Evolutionary conservation across 208 protist genomes (phyloP).

Genomic region (Kentomonas sorsogonicus): DNA sequence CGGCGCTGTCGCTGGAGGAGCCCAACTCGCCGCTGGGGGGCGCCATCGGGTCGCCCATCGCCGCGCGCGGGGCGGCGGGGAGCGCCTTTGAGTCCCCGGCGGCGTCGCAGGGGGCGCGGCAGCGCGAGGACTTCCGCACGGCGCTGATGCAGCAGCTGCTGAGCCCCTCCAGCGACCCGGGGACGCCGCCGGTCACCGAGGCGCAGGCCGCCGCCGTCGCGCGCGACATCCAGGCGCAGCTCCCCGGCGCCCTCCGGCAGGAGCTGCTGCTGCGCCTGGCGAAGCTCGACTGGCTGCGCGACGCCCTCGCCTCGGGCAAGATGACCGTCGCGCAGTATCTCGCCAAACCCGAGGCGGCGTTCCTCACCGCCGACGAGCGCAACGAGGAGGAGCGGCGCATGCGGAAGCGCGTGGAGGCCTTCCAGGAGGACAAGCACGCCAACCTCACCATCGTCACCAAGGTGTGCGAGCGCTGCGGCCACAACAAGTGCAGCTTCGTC

Average conservation of each 20-base stretch:
- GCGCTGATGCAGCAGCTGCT: not conserved
- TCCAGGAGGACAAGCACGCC: constrained; percentile 64
- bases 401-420: constrained; percentile 70
- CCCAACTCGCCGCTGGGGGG: too few relatives aligned
- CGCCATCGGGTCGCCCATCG: too few relatives aligned
- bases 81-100: too few relatives aligned
- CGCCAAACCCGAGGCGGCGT: constrained; percentile 88
- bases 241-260: not conserved
- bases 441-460: constrained; percentile 44
- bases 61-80: too few relatives aligned
- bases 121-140: too few relatives aligned
- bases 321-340: constrained; percentile 86
- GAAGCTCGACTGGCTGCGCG: constrained; percentile 63
- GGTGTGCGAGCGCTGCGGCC: constrained; percentile 76
- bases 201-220: not conserved
- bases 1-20: not conserved
- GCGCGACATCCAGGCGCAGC: not conserved
- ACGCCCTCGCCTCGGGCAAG: constrained; percentile 88
- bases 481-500: constrained; percentile 83
- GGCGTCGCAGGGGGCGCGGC: too few relatives aligned
- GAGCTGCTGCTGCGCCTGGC: constrained; percentile 80
- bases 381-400: constrained; percentile 81
- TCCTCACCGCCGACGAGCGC: constrained; percentile 92
- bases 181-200: too few relatives aligned
- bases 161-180: not conserved